A percentile compares a stretch with the other conserved stretches of the same genome.
These are phyloP conservation scores for Phaseolus coccineus DNA, from an alignment of 331 rosid genomes.

Conservation along the genomic window DNA sequence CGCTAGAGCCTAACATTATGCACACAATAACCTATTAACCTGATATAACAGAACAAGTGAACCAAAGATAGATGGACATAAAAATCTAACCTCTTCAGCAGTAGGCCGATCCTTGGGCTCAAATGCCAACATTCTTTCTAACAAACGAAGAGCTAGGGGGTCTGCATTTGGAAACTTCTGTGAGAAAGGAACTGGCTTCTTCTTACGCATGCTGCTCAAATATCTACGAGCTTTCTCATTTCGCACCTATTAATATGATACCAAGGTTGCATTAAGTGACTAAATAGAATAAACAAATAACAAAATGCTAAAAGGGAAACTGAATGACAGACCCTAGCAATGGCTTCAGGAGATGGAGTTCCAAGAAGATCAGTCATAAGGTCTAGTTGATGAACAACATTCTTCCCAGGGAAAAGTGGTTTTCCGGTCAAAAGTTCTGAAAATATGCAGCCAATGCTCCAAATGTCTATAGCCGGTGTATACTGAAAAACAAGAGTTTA, in stretches of 20 bases:
- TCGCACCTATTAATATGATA: constrained; percentile 65
- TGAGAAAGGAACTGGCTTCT: constrained; percentile 84
- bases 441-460: constrained; percentile 99
- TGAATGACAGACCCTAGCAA: constrained; percentile 77
- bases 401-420: constrained; percentile 98
- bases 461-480: constrained; percentile 98
- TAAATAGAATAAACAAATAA: constrained; percentile 10
- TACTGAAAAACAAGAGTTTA: constrained; percentile 64
- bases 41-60: constrained; percentile 31
- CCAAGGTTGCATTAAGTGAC: constrained; percentile 35
- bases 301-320: constrained; percentile 13
- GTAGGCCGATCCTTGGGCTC: constrained; percentile 98
- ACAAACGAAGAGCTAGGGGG: constrained; percentile 91
- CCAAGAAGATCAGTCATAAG: constrained; percentile 97
- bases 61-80: constrained; percentile 38
- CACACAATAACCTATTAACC: constrained; percentile 36
- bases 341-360: constrained; percentile 89
- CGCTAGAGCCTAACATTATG: constrained; percentile 80
- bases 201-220: constrained; percentile 94
- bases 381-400: constrained; percentile 97
- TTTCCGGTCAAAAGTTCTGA: constrained; percentile 98
- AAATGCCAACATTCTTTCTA: constrained; percentile 97
- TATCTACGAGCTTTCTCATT: constrained; percentile 99
- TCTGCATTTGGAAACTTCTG: constrained; percentile 96
- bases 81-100: constrained; percentile 87